Evolutionary conservation across 306 rosid genomes (phyloP).

Genomic region (Pueraria montana): DNA sequence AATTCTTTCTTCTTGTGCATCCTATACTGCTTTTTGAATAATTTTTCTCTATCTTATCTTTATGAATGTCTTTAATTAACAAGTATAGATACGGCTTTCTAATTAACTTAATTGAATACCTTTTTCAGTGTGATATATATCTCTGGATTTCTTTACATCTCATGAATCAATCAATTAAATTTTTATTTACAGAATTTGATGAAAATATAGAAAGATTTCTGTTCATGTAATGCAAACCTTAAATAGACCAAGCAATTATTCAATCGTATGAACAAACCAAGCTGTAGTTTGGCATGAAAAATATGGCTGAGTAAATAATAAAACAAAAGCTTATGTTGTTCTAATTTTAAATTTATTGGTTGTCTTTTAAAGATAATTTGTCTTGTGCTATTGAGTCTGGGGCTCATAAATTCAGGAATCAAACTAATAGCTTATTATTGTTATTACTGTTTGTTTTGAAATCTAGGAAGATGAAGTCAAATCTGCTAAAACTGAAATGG

Average conservation of each 20-base stretch:
- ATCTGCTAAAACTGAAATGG: slow-evolving; percentile 69
- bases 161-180: not conserved
- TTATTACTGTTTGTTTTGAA: not conserved
- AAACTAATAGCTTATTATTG: not conserved
- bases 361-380: slow-evolving; percentile 11
- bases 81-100: not conserved
- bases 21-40: not conserved
- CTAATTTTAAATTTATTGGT: slow-evolving; percentile 11
- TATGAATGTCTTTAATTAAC: not conserved
- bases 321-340: not conserved
- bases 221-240: not conserved
- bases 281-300: slow-evolving; percentile 3
- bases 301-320: not conserved
- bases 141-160: slow-evolving; percentile 17
- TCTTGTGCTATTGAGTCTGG: not conserved
- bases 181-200: not conserved
- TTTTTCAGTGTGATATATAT: not conserved
- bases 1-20: slow-evolving; percentile 8
- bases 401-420: slow-evolving; percentile 8
- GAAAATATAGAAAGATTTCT: not conserved
- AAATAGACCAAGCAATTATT: not conserved
- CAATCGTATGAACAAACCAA: not conserved
- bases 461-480: slow-evolving; percentile 61
- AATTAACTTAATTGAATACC: not conserved
- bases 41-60: not conserved